Evolutionary conservation across 1,284 basidiomycete species (phyloP).

Genomic region (Taiwanofungus camphoratus): DNA sequence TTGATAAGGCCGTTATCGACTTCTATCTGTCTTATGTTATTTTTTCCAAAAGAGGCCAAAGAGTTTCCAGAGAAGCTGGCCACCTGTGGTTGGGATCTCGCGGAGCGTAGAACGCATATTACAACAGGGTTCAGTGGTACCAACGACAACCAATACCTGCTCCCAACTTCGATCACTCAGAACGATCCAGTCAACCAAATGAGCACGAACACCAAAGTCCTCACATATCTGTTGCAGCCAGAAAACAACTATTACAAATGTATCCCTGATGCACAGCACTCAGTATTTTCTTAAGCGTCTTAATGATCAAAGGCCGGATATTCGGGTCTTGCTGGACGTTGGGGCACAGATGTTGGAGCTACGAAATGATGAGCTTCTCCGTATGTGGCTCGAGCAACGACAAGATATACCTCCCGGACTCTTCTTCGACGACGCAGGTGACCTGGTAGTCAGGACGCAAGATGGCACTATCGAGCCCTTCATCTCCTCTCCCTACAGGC

Average conservation of each 20-base stretch:
- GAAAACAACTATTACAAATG: slow-evolving; percentile 39
- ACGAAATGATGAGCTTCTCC: slow-evolving; percentile 35
- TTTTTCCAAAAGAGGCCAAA: slow-evolving; percentile 44
- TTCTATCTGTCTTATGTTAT: slow-evolving; percentile 45
- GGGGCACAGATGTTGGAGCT: slow-evolving; percentile 55
- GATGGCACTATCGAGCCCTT: slow-evolving; percentile 36
- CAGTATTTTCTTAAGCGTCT: slow-evolving; percentile 32
- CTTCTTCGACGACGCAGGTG: slow-evolving; percentile 42
- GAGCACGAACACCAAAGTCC: slow-evolving; percentile 46
- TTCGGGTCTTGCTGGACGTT: slow-evolving; percentile 47
- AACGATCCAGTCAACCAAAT: slow-evolving; percentile 36
- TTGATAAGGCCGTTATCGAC: slow-evolving; percentile 38
- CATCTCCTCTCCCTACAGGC: slow-evolving; percentile 36
- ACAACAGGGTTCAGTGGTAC: slow-evolving; percentile 55
- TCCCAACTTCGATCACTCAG: slow-evolving; percentile 43
- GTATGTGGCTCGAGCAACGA: slow-evolving; percentile 34
- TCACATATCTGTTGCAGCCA: slow-evolving; percentile 37
- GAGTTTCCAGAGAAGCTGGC: slow-evolving; percentile 42
- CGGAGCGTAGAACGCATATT: slow-evolving; percentile 29
- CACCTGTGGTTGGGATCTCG: slow-evolving; percentile 51
- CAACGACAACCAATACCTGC: slow-evolving; percentile 44
- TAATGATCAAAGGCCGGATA: slow-evolving; percentile 27
- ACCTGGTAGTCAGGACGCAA: slow-evolving; percentile 35
- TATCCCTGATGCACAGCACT: slow-evolving; percentile 16
- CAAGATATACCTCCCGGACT: slow-evolving; percentile 34